phyloP scores from a whole-genome alignment of 169 alveolate genomes.

The Eimeria praecox region DNA sequence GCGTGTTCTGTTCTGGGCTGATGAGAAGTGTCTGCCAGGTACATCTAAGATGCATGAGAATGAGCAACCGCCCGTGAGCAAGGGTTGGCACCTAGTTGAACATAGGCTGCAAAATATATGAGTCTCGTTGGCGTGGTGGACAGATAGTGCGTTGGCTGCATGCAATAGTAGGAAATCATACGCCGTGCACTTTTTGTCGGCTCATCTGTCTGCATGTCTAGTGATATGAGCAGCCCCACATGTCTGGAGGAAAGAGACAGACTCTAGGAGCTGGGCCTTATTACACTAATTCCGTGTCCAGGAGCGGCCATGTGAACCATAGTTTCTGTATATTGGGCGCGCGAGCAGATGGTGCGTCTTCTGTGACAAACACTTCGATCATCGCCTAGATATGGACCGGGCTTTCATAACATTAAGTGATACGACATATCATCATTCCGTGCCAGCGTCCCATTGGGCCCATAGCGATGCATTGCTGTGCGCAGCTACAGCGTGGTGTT shows the following conservation, averaged over 20 bases:
- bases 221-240: neutral
- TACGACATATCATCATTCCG: neutral
- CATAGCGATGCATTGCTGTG: neutral
- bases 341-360: neutral
- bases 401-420: neutral
- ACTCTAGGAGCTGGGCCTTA: neutral
- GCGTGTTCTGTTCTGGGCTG: neutral
- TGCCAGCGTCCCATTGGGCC: neutral
- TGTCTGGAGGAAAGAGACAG: neutral
- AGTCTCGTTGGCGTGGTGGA: neutral
- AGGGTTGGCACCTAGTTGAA: neutral
- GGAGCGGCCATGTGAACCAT: neutral
- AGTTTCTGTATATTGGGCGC: neutral
- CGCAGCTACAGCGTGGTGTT: neutral
- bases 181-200: neutral
- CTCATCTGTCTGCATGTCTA: neutral
- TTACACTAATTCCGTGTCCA: neutral
- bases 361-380: neutral
- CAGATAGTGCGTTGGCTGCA: neutral
- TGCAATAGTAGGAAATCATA: neutral
- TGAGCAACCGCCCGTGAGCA: neutral
- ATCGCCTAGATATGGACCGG: neutral
- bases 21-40: neutral
- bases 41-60: neutral
- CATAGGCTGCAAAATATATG: neutral